Conservation (phyloP, 306 rosid species). For the Sechiopsis laciniata region DNA sequence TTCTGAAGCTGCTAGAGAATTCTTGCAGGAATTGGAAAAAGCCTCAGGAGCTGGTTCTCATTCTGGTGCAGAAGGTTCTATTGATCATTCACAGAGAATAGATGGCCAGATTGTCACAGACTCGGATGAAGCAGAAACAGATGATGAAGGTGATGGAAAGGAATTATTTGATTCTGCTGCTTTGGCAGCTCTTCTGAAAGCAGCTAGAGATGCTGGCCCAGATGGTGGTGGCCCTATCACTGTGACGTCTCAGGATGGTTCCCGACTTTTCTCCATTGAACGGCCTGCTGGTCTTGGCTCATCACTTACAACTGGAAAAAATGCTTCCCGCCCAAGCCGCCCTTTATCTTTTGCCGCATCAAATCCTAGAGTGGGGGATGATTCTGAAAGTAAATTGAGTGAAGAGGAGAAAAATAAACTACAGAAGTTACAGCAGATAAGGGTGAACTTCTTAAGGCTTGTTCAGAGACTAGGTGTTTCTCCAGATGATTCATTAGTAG, state of each 20-base stretch:
- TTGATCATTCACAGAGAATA: conserved; percentile 44
- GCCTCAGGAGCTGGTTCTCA: conserved; percentile 42
- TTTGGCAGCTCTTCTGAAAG: conserved; percentile 86
- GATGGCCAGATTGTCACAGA: conserved; percentile 90
- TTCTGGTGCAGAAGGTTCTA: conserved; percentile 37
- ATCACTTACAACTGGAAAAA: conserved; percentile 62
- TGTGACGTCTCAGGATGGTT: conserved; percentile 75
- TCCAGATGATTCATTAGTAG: conserved; percentile 69
- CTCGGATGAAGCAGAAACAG: conserved; percentile 75
- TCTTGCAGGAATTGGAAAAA: conserved; percentile 62
- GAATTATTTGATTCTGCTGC: conserved; percentile 92
- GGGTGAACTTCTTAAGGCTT: conserved; percentile 52
- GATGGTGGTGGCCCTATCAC: conserved; percentile 75
- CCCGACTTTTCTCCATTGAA: conserved; percentile 89
- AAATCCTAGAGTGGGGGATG: conserved; percentile 33
- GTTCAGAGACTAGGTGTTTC: conserved; percentile 44
- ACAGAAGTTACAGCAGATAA: conserved; percentile 63
- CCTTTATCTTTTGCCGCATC: conserved; percentile 45
- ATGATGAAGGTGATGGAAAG: conserved; percentile 77
- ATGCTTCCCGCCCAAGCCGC: conserved; percentile 50
- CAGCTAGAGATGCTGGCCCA: conserved; percentile 66
- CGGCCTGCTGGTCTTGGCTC: conserved; percentile 98
- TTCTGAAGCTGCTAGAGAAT: conserved; percentile 56
- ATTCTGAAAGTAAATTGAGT: conserved; percentile 53
- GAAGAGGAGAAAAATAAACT: conserved; percentile 71